Evolutionary conservation across 2,329 filamentous ascomycete species (phyloP), one percentile per base, ranked within the genome.

Genomic region (Penicillium verrucosum): DNA sequence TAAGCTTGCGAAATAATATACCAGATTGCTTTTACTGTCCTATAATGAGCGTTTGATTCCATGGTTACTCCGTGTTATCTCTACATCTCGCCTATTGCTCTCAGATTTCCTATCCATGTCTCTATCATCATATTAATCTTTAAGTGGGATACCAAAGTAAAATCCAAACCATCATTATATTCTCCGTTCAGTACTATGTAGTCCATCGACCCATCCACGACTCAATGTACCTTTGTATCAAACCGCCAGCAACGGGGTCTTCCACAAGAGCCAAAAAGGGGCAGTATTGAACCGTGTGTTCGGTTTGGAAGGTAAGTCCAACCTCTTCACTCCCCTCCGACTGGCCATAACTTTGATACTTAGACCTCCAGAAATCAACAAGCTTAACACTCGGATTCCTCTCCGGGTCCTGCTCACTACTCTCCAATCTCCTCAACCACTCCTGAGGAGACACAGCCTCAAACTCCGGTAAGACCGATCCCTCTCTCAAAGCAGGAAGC

Each of bases 321-420:
- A 6, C 47, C 21, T 16, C 29, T 37, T 47, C 14, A 41, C 21
- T 21, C 18, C 29, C 11, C 3, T 25, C 18, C 11, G 10, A 2
- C 23, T 42, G 41, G 6, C 5, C 2, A 9, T 23, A 18, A 11
- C 21, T 29, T 3, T 36, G 77, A 57, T 84, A 84, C 60, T 83
- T 83, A 0, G 72, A 71, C 9, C 70, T 65, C 60, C 83, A 84
- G 68, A 81, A 84, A 45, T 82, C 80, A 2, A 82, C 56, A 0
- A 83, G 70, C 66, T 82, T 83, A 60, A 82, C 74, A 1, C 79
- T 77, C 2, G 81, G 81, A 58, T 84, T 84, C 29, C 64, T 71
- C 29, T 73, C 57, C 0, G 80, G 77, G 64, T 85, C 79, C 11
- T 73, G 75, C 41, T 83, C 78, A 4, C 77, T 77, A 1, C 69